These are phyloP conservation scores for Crucihimalaya himalaica DNA, from an alignment of 345 rosid genomes.

Conservation along the genomic window DNA sequence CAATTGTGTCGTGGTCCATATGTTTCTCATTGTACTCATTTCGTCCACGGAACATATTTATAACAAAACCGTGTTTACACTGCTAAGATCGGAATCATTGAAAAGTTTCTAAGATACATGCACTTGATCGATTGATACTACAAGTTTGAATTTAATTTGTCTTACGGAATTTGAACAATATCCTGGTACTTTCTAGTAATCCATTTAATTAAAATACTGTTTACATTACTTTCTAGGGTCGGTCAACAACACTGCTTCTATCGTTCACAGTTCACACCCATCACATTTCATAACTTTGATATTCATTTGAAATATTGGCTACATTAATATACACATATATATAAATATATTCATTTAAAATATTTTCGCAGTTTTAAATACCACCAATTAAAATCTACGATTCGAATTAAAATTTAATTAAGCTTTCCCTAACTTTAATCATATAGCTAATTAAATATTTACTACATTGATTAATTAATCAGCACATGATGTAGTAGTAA, in stretches of 20 bases:
- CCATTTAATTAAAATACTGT: neutral
- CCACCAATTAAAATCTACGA: neutral
- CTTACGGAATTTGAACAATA: neutral
- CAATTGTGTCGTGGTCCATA: neutral
- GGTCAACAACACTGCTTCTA: neutral
- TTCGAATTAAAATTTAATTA: neutral
- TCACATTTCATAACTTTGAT: neutral
- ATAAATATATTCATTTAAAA: too few relatives aligned
- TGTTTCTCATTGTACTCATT: slow-evolving; percentile 4
- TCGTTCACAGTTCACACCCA: slow-evolving; percentile 5
- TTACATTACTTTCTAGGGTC: neutral
- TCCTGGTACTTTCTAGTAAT: neutral
- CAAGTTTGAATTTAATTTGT: neutral
- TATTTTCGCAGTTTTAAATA: neutral
- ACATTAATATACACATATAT: too few relatives aligned
- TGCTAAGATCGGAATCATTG: neutral
- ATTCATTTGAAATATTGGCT: too few relatives aligned
- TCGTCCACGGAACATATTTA: slow-evolving; percentile 5
- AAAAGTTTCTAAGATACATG: slow-evolving; percentile 9
- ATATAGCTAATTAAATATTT: neutral
- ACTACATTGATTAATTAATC: neutral
- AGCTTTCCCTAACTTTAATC: neutral
- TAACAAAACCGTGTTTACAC: slow-evolving; percentile 2
- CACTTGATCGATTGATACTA: neutral
- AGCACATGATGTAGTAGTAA: neutral